phyloP scores from a whole-genome alignment of 1,284 basidiomycete species.

The Filobasidium uniguttulatum region DNA sequence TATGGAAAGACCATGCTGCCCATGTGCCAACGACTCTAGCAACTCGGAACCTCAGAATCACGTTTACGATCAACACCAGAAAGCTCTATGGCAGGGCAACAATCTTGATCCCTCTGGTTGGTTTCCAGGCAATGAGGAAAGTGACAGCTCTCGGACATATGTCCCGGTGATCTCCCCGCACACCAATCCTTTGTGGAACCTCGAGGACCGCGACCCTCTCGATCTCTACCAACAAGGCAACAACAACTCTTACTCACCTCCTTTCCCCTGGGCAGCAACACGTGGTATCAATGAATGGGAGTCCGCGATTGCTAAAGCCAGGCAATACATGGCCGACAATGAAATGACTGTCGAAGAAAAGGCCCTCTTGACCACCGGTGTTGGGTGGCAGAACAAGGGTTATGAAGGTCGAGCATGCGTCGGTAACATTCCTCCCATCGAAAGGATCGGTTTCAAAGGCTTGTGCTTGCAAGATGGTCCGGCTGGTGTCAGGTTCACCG shows the following conservation, averaged over 20 bases:
- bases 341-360: conserved; percentile 40
- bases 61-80: too few relatives aligned
- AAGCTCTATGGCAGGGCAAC: too few relatives aligned
- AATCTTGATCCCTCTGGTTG: too few relatives aligned
- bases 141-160: not conserved
- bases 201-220: not conserved
- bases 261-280: conserved; percentile 13
- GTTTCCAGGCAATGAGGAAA: too few relatives aligned
- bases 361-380: conserved; percentile 38
- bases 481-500: conserved; percentile 49
- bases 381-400: conserved; percentile 24
- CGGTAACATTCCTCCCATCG: conserved; percentile 52
- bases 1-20: too few relatives aligned
- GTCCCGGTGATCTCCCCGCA: conserved; percentile 7
- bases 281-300: conserved; percentile 24
- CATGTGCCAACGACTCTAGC: too few relatives aligned
- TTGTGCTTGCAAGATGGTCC: conserved; percentile 49
- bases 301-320: conserved; percentile 30
- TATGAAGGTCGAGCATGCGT: conserved; percentile 42
- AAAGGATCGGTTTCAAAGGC: conserved; percentile 50
- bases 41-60: too few relatives aligned
- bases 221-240: conserved; percentile 1
- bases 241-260: conserved; percentile 15
- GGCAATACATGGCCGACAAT: conserved; percentile 22
- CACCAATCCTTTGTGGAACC: conserved; percentile 10